Evolutionary conservation across 768 basidiomycete genomes (phyloP).

Genomic region (Gloeopeniophorella convolvens): DNA sequence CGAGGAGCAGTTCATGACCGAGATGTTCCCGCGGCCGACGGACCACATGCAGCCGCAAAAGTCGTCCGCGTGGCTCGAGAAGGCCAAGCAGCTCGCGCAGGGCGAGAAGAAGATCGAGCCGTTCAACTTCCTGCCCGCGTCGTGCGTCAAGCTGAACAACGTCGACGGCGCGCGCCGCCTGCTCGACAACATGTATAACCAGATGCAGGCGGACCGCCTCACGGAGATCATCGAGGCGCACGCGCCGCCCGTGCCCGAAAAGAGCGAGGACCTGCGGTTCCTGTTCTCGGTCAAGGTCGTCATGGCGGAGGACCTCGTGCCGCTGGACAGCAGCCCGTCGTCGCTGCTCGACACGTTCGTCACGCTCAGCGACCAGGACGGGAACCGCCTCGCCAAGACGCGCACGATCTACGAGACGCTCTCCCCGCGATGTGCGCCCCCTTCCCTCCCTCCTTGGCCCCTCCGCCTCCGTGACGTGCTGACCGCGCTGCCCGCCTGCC

Average conservation of each 20-base stretch:
- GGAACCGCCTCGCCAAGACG: constrained; percentile 87
- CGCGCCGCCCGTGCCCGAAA: constrained; percentile 67
- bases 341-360: constrained; percentile 88
- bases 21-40: constrained; percentile 84
- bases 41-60: constrained; percentile 81
- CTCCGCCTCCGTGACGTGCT: constrained; percentile 10
- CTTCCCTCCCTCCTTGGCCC: background rate
- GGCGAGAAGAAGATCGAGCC: constrained; percentile 92
- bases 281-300: constrained; percentile 93
- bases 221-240: constrained; percentile 51
- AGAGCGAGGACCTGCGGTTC: constrained; percentile 59
- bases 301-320: constrained; percentile 82
- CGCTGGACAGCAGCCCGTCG: constrained; percentile 68
- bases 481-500: constrained; percentile 13
- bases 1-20: constrained; percentile 86
- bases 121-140: constrained; percentile 90
- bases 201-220: constrained; percentile 85
- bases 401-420: constrained; percentile 90
- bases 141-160: constrained; percentile 97
- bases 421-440: constrained; percentile 82
- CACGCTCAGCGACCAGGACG: constrained; percentile 89
- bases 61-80: constrained; percentile 84
- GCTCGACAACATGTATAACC: constrained; percentile 90
- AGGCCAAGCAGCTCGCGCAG: constrained; percentile 68
- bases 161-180: constrained; percentile 86